A percentile compares a stretch with the other conserved stretches of the same genome.
Conservation (phyloP, 2,329 filamentous ascomycete genomes). For the Sodiomyces alkalinus region DNA sequence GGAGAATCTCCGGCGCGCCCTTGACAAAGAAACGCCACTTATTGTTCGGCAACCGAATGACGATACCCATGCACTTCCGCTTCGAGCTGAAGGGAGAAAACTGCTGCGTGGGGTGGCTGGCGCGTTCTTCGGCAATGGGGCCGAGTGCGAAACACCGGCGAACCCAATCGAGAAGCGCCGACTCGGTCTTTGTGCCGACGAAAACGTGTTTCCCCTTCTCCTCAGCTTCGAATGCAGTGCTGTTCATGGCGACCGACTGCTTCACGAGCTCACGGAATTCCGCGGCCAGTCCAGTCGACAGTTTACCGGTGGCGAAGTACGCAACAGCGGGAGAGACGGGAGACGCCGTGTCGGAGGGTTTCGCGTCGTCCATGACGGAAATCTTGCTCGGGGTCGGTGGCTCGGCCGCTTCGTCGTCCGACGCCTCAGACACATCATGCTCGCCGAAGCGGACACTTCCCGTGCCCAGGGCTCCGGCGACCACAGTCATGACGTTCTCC, state of each 20-base stretch:
- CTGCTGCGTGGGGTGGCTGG: constrained; percentile 27
- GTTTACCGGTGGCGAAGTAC: constrained; percentile 1
- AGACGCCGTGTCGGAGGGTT: neutral
- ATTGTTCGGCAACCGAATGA: constrained; percentile 14
- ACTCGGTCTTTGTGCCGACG: constrained; percentile 40
- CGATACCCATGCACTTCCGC: constrained; percentile 33
- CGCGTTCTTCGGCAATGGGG: constrained; percentile 28
- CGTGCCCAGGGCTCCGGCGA: constrained; percentile 35
- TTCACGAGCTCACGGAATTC: constrained; percentile 22
- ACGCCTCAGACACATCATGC: constrained; percentile 9
- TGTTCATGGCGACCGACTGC: constrained; percentile 28
- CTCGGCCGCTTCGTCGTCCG: constrained; percentile 2
- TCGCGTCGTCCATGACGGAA: constrained; percentile 1
- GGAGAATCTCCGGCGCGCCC: constrained; percentile 36
- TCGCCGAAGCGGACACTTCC: constrained; percentile 21
- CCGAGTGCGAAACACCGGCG: constrained; percentile 19
- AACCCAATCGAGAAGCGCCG: constrained; percentile 27
- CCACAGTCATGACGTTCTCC: constrained; percentile 47
- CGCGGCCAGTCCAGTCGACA: constrained; percentile 13
- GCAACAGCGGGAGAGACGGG: constrained; percentile 1
- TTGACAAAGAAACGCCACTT: constrained; percentile 33
- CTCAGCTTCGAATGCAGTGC: constrained; percentile 37
- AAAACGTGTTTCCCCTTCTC: constrained; percentile 25
- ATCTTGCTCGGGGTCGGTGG: neutral
- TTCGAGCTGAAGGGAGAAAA: constrained; percentile 36